Conservation (phyloP, 257 asterid genomes). For the Verbascum thapsus region DNA sequence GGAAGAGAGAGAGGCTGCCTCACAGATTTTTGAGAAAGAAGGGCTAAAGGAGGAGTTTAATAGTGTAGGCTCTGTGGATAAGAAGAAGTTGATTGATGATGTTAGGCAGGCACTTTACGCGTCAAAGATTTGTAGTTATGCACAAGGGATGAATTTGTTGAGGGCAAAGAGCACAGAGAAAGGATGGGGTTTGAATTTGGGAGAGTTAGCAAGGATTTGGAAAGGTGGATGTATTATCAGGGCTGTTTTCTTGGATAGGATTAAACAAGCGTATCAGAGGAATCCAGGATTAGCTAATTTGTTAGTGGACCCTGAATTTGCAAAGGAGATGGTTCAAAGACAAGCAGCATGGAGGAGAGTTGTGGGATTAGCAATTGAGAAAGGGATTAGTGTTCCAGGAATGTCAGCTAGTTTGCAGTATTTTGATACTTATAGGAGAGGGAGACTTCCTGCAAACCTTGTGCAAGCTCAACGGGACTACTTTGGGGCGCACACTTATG, state of each 20-base stretch:
- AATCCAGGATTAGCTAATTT: constrained; percentile 71
- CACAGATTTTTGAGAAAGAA: constrained; percentile 52
- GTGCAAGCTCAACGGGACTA: constrained; percentile 98
- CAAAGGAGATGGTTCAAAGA: constrained; percentile 94
- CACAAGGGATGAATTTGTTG: constrained; percentile 93
- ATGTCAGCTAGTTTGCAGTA: constrained; percentile 94
- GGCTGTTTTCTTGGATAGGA: constrained; percentile 93
- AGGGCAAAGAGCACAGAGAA: constrained; percentile 85
- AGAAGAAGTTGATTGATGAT: constrained; percentile 80
- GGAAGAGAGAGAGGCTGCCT: constrained; percentile 74
- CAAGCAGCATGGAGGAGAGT: constrained; percentile 95
- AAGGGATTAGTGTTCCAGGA: constrained; percentile 82
- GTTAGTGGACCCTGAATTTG: constrained; percentile 85
- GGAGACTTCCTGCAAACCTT: constrained; percentile 84
- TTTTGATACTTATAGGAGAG: constrained; percentile 84
- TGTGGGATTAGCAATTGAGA: constrained; percentile 70
- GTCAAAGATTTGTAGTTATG: constrained; percentile 90
- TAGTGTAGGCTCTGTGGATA: constrained; percentile 50
- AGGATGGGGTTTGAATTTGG: constrained; percentile 85
- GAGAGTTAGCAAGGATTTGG: constrained; percentile 92
- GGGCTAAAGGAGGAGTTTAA: constrained; percentile 61
- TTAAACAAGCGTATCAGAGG: constrained; percentile 87
- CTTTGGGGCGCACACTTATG: constrained; percentile 94
- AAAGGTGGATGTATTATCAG: constrained; percentile 95
- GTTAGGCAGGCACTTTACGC: constrained; percentile 96